Conservation (phyloP, 2,329 filamentous ascomycete genomes). For the Colletotrichum neosansevieriae region DNA sequence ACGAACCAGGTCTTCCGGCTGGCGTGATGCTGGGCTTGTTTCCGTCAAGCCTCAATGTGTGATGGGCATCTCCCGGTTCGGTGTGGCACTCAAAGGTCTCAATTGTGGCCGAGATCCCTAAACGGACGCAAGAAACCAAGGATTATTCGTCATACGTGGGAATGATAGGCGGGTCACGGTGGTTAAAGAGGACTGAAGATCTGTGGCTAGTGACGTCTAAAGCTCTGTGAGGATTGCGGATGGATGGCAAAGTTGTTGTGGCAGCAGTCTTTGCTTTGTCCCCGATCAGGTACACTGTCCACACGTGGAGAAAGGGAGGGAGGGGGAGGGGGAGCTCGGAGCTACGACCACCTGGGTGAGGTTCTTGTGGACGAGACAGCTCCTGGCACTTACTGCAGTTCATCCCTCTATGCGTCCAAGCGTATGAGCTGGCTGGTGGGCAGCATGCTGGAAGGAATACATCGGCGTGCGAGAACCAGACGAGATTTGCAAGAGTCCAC, state of each 20-base stretch:
- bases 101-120: neutral
- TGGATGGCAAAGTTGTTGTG: slow-evolving; percentile 15
- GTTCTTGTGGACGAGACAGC: neutral
- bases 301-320: slow-evolving; percentile 23
- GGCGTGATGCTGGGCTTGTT: slow-evolving; percentile 37
- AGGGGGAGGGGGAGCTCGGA: neutral
- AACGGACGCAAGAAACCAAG: slow-evolving; percentile 20
- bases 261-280: neutral
- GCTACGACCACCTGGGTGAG: neutral
- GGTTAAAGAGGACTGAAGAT: slow-evolving; percentile 34
- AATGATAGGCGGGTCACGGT: slow-evolving; percentile 26
- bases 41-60: slow-evolving; percentile 27
- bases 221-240: slow-evolving; percentile 19
- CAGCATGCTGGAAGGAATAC: neutral
- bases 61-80: slow-evolving; percentile 8
- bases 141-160: slow-evolving; percentile 27
- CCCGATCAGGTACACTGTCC: slow-evolving; percentile 27
- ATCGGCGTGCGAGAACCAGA: neutral
- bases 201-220: slow-evolving; percentile 42
- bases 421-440: slow-evolving; percentile 4
- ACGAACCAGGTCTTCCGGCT: slow-evolving; percentile 21
- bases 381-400: neutral
- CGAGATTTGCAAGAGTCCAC: neutral
- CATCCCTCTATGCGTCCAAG: neutral
- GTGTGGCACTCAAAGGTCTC: neutral